Conservation (phyloP, 352 stramenopile species). For the Globisporangium middletonii region DNA sequence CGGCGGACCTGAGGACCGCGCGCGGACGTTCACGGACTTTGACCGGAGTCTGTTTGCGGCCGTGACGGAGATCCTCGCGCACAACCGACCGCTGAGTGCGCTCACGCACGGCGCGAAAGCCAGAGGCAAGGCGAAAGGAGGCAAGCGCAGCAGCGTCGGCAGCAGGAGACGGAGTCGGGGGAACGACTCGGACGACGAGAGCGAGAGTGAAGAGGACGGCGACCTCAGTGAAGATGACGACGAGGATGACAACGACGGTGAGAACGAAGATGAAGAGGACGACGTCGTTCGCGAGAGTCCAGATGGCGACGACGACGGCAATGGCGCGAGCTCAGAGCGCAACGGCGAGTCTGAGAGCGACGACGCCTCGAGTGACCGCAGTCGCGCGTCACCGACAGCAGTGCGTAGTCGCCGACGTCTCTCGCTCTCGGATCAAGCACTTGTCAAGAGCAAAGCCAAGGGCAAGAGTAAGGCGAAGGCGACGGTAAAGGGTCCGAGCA, state of each 20-base stretch:
- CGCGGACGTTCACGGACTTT: slow-evolving; percentile 6
- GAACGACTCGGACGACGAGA: neutral
- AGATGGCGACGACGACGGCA: neutral
- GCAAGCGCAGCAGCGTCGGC: neutral
- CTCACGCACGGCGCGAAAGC: neutral
- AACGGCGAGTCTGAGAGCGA: too few species aligned
- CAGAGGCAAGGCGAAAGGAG: neutral
- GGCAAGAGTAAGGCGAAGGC: too few species aligned
- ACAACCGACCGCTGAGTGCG: neutral
- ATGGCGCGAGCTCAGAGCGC: neutral
- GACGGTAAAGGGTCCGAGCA: too few species aligned
- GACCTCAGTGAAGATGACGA: neutral
- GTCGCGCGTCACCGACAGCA: too few species aligned
- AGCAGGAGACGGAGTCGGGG: neutral
- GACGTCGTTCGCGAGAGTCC: neutral
- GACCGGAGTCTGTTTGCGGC: slow-evolving; percentile 3
- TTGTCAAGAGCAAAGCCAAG: too few species aligned
- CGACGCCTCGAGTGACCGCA: too few species aligned
- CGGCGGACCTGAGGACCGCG: neutral
- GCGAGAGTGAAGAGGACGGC: too few species aligned
- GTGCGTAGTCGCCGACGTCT: too few species aligned
- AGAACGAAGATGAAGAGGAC: too few species aligned
- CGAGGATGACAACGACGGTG: too few species aligned
- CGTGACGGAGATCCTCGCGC: slow-evolving; percentile 3
- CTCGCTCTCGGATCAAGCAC: too few species aligned